Percentiles rank a stretch among this genome's conserved stretches.
Evolutionary conservation across 2,329 filamentous ascomycete species (phyloP).

Genomic region (Alternaria triticimaculans): DNA sequence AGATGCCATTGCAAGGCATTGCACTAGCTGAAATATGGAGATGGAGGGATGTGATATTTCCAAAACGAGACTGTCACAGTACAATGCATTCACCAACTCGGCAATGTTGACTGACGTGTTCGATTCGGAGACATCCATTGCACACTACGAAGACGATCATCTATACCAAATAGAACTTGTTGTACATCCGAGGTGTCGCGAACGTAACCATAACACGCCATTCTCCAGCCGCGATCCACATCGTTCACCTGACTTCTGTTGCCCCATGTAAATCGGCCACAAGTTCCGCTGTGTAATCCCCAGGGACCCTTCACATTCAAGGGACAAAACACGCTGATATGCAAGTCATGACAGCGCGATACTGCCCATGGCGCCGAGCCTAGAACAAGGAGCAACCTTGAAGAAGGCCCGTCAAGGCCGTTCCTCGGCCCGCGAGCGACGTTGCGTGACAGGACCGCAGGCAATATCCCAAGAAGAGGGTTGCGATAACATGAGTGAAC

Average conservation of each 20-base stretch:
- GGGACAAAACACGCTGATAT: neutral
- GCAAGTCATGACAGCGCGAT: constrained; percentile 2
- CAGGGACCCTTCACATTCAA: neutral
- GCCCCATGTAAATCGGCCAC: neutral
- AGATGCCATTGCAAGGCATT: neutral
- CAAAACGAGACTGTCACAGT: neutral
- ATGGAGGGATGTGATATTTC: neutral
- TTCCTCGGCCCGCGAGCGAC: constrained; percentile 2
- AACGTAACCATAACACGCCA: neutral
- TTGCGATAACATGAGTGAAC: neutral
- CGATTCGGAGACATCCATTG: neutral
- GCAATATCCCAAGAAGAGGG: constrained; percentile 4
- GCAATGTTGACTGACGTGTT: neutral
- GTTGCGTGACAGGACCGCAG: constrained; percentile 14
- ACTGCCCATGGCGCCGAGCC: neutral
- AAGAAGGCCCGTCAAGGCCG: constrained; percentile 1
- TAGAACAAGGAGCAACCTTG: neutral
- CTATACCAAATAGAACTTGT: neutral
- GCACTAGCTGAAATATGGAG: neutral
- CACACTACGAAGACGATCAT: neutral
- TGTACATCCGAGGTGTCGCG: neutral
- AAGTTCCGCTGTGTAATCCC: neutral
- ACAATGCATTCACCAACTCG: neutral
- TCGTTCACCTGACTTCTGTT: neutral
- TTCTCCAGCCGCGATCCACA: neutral